Conservation (phyloP, 208 protist species). For the Crithidia expoeki region DNA sequence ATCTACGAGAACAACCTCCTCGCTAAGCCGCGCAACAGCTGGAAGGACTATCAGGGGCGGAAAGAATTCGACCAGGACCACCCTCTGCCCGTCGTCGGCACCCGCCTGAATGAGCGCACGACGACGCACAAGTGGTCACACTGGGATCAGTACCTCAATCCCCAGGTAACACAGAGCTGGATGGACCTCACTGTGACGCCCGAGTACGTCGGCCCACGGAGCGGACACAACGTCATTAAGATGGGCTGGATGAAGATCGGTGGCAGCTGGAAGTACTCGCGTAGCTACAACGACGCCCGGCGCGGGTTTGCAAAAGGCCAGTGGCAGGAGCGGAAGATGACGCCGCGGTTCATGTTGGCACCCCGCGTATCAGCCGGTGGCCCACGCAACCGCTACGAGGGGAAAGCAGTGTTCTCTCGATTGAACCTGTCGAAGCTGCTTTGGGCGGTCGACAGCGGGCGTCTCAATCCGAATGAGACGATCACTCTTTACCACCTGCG, state of each 20-base stretch:
- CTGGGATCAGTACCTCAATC: slow-evolving; percentile 90
- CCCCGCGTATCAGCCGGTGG: slow-evolving; percentile 83
- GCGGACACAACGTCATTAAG: slow-evolving; percentile 86
- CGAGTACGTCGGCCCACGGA: slow-evolving; percentile 86
- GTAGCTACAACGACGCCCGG: slow-evolving; percentile 84
- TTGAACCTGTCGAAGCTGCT: slow-evolving; percentile 76
- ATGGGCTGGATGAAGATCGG: slow-evolving; percentile 94
- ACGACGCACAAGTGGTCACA: slow-evolving; percentile 84
- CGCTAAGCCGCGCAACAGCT: slow-evolving; percentile 80
- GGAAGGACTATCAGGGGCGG: slow-evolving; percentile 80
- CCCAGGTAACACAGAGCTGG: slow-evolving; percentile 74
- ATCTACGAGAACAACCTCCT: slow-evolving; percentile 89
- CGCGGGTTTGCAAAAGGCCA: slow-evolving; percentile 76
- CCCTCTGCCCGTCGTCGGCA: slow-evolving; percentile 77
- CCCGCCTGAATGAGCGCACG: slow-evolving; percentile 74
- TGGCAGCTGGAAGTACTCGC: slow-evolving; percentile 87
- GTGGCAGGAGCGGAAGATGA: slow-evolving; percentile 93
- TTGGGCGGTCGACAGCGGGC: slow-evolving; percentile 87
- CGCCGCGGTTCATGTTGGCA: slow-evolving; percentile 90
- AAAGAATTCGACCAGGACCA: slow-evolving; percentile 88
- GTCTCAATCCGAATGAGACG: slow-evolving; percentile 88
- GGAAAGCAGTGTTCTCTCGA: slow-evolving; percentile 78
- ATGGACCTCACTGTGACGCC: slow-evolving; percentile 72
- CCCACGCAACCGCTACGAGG: slow-evolving; percentile 87
- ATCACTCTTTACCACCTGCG: slow-evolving; percentile 89